A percentile compares a stretch with the other conserved stretches of the same genome.
These are phyloP conservation scores for Boletus speciosus DNA, from an alignment of 768 basidiomycete species.

Conservation along the genomic window DNA sequence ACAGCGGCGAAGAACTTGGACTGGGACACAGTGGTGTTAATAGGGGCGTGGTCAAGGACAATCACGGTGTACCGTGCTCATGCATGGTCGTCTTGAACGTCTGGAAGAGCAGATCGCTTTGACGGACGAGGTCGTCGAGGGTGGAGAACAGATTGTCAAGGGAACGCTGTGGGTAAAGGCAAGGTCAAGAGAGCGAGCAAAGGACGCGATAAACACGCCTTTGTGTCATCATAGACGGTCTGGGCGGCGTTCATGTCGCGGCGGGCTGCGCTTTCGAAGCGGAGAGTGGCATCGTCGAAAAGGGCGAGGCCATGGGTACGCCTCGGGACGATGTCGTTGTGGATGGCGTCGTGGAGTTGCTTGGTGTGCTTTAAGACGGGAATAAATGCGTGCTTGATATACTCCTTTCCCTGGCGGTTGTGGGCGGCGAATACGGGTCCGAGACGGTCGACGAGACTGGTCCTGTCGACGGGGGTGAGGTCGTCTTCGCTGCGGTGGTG, in stretches of 20 bases:
- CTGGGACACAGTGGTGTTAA: constrained; percentile 30
- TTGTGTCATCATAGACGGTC: constrained; percentile 36
- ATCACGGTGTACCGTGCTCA: constrained; percentile 42
- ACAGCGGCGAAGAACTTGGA: constrained; percentile 39
- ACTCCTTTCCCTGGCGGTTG: constrained; percentile 25
- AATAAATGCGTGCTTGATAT: constrained; percentile 32
- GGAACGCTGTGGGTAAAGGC: constrained; percentile 34
- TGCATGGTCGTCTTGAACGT: constrained; percentile 44
- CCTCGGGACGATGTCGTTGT: constrained; percentile 31
- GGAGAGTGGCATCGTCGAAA: constrained; percentile 56
- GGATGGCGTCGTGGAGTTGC: constrained; percentile 35
- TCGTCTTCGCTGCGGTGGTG: constrained; percentile 33
- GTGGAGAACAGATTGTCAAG: constrained; percentile 41
- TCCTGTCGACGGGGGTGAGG: constrained; percentile 40
- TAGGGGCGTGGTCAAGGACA: neutral
- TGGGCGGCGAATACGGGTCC: constrained; percentile 37
- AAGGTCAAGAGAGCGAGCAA: constrained; percentile 11
- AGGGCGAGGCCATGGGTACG: constrained; percentile 41
- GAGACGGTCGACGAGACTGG: constrained; percentile 47
- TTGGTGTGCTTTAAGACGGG: constrained; percentile 35
- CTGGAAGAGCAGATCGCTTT: constrained; percentile 50
- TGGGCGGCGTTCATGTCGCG: constrained; percentile 43
- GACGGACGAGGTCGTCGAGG: constrained; percentile 46
- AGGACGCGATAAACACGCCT: constrained; percentile 36
- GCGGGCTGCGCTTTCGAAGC: constrained; percentile 44